phyloP scores from a whole-genome alignment of 164 flowering plant genomes.

The Hamamelis virginiana region DNA sequence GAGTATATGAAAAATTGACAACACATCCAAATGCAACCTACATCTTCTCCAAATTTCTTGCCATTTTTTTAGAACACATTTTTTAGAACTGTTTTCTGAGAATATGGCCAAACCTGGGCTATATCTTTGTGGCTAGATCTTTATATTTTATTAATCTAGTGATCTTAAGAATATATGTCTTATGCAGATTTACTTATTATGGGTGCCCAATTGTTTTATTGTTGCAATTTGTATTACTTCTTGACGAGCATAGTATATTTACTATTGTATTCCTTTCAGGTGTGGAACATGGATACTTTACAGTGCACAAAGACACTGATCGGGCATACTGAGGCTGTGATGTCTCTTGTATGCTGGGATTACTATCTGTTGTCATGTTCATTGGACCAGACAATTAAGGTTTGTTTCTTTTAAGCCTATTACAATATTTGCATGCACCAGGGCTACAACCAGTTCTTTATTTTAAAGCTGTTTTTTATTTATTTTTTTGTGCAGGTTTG shows the following conservation, averaged over 20 bases:
- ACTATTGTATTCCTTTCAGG: slow-evolving; percentile 4
- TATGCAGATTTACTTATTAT: too few relatives aligned
- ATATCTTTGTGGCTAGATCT: too few relatives aligned
- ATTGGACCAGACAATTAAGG: slow-evolving; percentile 28
- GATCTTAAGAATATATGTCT: too few relatives aligned
- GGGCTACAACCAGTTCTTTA: background rate
- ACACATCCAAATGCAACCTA: too few relatives aligned
- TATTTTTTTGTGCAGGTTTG: background rate
- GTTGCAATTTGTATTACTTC: too few relatives aligned
- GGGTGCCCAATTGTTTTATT: too few relatives aligned
- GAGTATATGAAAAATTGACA: too few relatives aligned
- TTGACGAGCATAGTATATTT: too few relatives aligned
- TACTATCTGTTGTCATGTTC: slow-evolving; percentile 27
- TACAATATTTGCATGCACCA: background rate
- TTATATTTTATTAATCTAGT: too few relatives aligned
- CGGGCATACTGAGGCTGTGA: slow-evolving; percentile 20
- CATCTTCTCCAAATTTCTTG: too few relatives aligned
- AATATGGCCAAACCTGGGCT: too few relatives aligned
- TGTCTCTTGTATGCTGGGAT: slow-evolving; percentile 29
- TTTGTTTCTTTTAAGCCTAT: background rate
- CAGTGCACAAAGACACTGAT: slow-evolving; percentile 8
- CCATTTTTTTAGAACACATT: too few relatives aligned
- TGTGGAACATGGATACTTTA: slow-evolving; percentile 11
- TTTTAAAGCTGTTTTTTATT: background rate
- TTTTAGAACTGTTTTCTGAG: background rate